phyloP scores from a whole-genome alignment of 2,329 filamentous ascomycete genomes.

The Zasmidium cellare region DNA sequence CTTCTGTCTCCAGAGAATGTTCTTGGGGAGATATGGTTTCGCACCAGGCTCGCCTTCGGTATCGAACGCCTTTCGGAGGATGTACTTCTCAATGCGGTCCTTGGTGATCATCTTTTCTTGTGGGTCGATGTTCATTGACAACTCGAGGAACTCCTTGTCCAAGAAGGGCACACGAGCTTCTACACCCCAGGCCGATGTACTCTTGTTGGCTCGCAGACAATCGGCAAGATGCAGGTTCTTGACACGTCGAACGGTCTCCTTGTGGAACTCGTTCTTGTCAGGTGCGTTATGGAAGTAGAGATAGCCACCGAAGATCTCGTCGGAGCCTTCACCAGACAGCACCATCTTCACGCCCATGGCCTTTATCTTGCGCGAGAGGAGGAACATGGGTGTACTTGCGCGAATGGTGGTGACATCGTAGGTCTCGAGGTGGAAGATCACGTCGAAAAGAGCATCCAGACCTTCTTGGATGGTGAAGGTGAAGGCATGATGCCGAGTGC shows the following conservation, averaged over 20 bases:
- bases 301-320: slow-evolving; percentile 98
- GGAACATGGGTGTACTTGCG: slow-evolving; percentile 97
- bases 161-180: slow-evolving; percentile 98
- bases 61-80: slow-evolving; percentile 96
- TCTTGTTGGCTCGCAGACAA: slow-evolving; percentile 98
- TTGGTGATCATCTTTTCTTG: slow-evolving; percentile 93
- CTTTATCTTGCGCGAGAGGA: slow-evolving; percentile 98
- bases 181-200: slow-evolving; percentile 94
- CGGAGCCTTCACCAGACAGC: slow-evolving; percentile 90
- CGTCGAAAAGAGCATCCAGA: slow-evolving; percentile 92
- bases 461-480: slow-evolving; percentile 98
- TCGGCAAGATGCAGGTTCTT: slow-evolving; percentile 97
- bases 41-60: slow-evolving; percentile 72
- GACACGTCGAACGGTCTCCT: slow-evolving; percentile 88
- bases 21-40: slow-evolving; percentile 86
- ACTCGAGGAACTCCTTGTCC: slow-evolving; percentile 94
- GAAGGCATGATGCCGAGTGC: slow-evolving; percentile 97
- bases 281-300: slow-evolving; percentile 97
- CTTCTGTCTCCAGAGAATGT: slow-evolving; percentile 98
- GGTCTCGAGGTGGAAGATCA: slow-evolving; percentile 96
- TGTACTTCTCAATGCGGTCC: slow-evolving; percentile 88
- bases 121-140: slow-evolving; percentile 90
- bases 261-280: slow-evolving; percentile 87
- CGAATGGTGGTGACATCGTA: slow-evolving; percentile 99
- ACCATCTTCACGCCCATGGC: slow-evolving; percentile 99